These are phyloP conservation scores for Annulohypoxylon maeteangense DNA, from an alignment of 495 filamentous ascomycete genomes.

Conservation along the genomic window DNA sequence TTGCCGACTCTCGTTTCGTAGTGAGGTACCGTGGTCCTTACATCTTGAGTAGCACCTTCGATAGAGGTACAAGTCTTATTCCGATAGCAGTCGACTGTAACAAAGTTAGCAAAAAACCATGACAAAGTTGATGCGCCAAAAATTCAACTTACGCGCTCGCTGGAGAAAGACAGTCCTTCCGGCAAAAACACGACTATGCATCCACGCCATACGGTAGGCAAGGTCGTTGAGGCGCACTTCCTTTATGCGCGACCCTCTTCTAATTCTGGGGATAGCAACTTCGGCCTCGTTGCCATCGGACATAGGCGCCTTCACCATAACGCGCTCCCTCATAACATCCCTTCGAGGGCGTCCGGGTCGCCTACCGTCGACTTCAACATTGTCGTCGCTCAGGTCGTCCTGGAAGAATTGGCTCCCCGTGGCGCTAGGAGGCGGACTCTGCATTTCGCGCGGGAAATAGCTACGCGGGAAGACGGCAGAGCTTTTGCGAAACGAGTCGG, in stretches of 20 bases:
- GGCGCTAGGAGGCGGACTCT: conserved; percentile 73
- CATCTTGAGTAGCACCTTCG: conserved; percentile 76
- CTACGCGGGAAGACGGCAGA: conserved; percentile 91
- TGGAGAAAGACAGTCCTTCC: conserved; percentile 89
- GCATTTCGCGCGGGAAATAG: conserved; percentile 90
- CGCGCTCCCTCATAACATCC: conserved; percentile 54
- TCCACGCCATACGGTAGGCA: conserved; percentile 95
- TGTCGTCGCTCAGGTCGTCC: conserved; percentile 61
- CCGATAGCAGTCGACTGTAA: conserved; percentile 88
- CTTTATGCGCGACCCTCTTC: conserved; percentile 71
- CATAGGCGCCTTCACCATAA: conserved; percentile 76
- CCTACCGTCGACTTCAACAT: conserved; percentile 61
- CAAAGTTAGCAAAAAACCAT: conserved; percentile 38
- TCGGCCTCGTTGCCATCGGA: conserved; percentile 68
- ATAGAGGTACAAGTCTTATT: conserved; percentile 90
- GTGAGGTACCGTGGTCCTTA: conserved; percentile 76
- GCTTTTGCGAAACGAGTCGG: conserved; percentile 87
- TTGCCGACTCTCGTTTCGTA: conserved; percentile 93
- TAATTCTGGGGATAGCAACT: conserved; percentile 77
- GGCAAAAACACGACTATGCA: conserved; percentile 88
- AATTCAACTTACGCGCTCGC: conserved; percentile 78
- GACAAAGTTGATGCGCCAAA: background rate
- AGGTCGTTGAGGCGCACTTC: conserved; percentile 91
- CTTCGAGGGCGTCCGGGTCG: conserved; percentile 49
- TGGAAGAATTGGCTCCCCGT: conserved; percentile 74